Base-by-base conservation (phyloP, 805 yeast genomes). In the Torulaspora microellipsoides region DNA sequence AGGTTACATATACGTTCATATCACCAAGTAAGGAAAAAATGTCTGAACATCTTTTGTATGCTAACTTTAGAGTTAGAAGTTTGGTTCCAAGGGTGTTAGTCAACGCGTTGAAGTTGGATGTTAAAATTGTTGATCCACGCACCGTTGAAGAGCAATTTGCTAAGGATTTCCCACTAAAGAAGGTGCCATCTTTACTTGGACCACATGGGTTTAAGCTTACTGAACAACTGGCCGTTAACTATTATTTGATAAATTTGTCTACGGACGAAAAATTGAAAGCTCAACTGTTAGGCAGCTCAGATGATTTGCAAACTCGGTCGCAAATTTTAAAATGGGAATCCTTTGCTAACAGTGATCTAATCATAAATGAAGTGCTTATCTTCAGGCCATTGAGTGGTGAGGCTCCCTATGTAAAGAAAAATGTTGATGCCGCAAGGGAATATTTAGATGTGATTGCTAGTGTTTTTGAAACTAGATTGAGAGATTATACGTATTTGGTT, bases 351-450 rank as follows among this genome's bases (percentile, higher is more conserved):
- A 60, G 79, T 54, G 96, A 89, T 59, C 55, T 83, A 47, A 64
- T 83, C 55, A 55, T 70, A 31, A 56, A 67, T 42, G 55, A 74
- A 45, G 75, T 76, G 49, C 56, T 51, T 35, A 76, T 77, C 55
- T 76, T 83, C 68, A 62, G 67, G 47, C 83, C 86, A 53, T 59
- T 81, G 45, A 57, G 66, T 31, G 96, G 95, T 58, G 96, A 95
- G 58, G 63, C 51, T 43, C 90, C 93, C 53, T 88, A 77, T 85
- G 83, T 86, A 85, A 85, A 86, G 79, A 83, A 81, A 49, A 64
- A 53, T 39, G 77, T 76, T 47, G 85, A 81, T 47, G 73, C 69
- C 27, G 66, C 68, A 38, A 42, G 40, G 27, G 75, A 60, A 33
- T 52, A 56, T 44, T 56, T 74, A 52, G 74, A 72, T 37, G 60